Base-by-base conservation (phyloP, 2,329 filamentous ascomycete species). In the Colletotrichum sp. region DNA sequence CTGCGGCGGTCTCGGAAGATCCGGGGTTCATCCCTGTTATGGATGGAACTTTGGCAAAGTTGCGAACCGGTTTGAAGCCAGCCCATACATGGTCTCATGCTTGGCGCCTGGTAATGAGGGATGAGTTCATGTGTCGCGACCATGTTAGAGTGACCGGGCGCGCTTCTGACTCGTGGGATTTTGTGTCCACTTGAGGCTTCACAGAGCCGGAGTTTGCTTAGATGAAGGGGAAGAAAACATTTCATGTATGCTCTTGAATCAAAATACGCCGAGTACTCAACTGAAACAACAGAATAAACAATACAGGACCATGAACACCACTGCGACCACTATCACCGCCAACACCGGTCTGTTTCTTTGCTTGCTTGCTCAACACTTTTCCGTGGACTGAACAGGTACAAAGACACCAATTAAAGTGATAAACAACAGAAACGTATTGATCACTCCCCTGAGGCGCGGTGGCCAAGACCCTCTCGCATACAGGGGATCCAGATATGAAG, bases 281-380 rank as follows among this genome's bases (percentile, higher is more conserved):
- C 13, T 36, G 13, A 36, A 36, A 36, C 13, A 36, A 36, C 34
- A 36, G 13, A 15, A 36, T 36, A 12, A 52, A 13, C 9, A 6
- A 18, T 0, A 52, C 2, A 21, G 44, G 1, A 13, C 18, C 44
- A 52, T 21, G 44, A 15, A 52, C 16, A 52, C 18, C 9, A 52
- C 44, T 10, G 44, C 6, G 6, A 52, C 8, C 21, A 52, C 0
- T 0, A 52, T 0, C 44, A 0, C 12, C 44, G 44, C 44, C 44
- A 52, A 52, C 18, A 52, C 5, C 18, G 44, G 18, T 21, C 21
- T 21, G 44, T 52, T 52, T 52, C 16, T 52, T 52, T 52, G 3
- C 21, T 52, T 52, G 44, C 21, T 52, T 52, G 8, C 44, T 52
- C 44, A 21, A 36, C 6, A 36, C n/a, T 36, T 36, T 36, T 15